Evolutionary conservation across 2,329 filamentous ascomycete species (phyloP).

Genomic region (Claviceps maximensis): DNA sequence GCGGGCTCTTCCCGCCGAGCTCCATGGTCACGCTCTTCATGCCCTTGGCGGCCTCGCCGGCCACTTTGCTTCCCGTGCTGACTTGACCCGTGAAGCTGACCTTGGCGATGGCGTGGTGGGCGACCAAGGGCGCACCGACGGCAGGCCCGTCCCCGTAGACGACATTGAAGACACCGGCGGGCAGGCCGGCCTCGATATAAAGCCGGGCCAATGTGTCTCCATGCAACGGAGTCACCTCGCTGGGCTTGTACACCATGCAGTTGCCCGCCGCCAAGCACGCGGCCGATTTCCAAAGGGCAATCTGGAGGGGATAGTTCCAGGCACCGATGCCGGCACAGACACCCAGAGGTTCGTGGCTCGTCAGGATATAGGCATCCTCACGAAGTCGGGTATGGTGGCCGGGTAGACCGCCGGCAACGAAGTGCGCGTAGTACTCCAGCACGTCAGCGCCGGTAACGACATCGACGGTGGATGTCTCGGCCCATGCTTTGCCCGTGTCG

Average conservation of each 20-base stretch:
- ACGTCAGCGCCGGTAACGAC: slow-evolving; percentile 73
- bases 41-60: slow-evolving; percentile 55
- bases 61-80: slow-evolving; percentile 69
- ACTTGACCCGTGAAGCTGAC: slow-evolving; percentile 87
- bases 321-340: slow-evolving; percentile 80
- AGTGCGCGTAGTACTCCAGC: slow-evolving; percentile 73
- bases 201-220: slow-evolving; percentile 62
- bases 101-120: slow-evolving; percentile 63
- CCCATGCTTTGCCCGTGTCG: slow-evolving; percentile 77
- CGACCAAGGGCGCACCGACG: slow-evolving; percentile 61
- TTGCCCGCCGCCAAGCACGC: slow-evolving; percentile 78
- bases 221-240: slow-evolving; percentile 77
- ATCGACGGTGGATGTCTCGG: slow-evolving; percentile 75
- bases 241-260: slow-evolving; percentile 84
- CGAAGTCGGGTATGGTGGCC: slow-evolving; percentile 66
- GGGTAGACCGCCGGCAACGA: slow-evolving; percentile 67
- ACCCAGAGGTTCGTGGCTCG: slow-evolving; percentile 66
- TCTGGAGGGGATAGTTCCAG: slow-evolving; percentile 89
- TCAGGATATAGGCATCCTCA: slow-evolving; percentile 69
- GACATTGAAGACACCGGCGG: slow-evolving; percentile 76
- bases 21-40: slow-evolving; percentile 95
- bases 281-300: slow-evolving; percentile 79
- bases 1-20: slow-evolving; percentile 73
- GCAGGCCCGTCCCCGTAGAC: slow-evolving; percentile 62
- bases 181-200: slow-evolving; percentile 66